Percentiles rank a stretch among this genome's conserved stretches.
These are phyloP conservation scores for Orbilia ellipsospora DNA, from an alignment of 2,329 filamentous ascomycete genomes.

Conservation along the genomic window DNA sequence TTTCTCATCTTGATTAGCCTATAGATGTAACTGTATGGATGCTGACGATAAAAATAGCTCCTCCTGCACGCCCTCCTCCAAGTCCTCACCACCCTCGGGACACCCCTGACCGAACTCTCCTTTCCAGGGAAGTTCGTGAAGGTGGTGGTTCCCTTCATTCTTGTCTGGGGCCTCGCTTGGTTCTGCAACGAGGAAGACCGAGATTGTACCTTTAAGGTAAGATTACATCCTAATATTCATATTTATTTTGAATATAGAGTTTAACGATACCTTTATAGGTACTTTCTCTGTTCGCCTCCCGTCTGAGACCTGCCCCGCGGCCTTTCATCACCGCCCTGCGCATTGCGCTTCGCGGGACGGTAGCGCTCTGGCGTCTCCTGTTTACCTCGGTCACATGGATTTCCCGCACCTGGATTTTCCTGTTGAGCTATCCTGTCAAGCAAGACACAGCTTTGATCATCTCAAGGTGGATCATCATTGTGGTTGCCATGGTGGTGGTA, in stretches of 20 bases:
- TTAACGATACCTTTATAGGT: constrained; percentile 8
- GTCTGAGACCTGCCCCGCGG: neutral
- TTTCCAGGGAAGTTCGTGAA: constrained; percentile 35
- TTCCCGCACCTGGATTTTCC: constrained; percentile 10
- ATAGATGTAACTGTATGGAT: neutral
- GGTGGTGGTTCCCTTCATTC: constrained; percentile 32
- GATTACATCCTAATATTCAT: neutral
- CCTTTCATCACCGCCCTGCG: constrained; percentile 10
- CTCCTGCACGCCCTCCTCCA: constrained; percentile 27
- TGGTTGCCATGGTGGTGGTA: constrained; percentile 2
- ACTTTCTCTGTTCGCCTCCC: constrained; percentile 10
- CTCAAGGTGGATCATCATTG: neutral
- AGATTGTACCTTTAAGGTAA: constrained; percentile 31
- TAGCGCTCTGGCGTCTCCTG: constrained; percentile 27
- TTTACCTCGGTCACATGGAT: neutral
- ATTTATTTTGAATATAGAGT: no score
- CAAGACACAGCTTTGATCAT: neutral
- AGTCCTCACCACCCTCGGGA: constrained; percentile 13
- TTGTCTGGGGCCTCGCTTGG: constrained; percentile 43
- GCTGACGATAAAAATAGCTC: constrained; percentile 27
- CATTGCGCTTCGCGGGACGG: neutral
- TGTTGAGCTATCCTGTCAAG: constrained; percentile 1
- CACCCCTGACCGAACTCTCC: constrained; percentile 38
- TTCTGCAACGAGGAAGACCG: constrained; percentile 24
- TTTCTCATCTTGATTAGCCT: neutral